These are phyloP conservation scores for Trypanosoma conorhini DNA, from an alignment of 208 protist genomes.

Conservation along the genomic window DNA sequence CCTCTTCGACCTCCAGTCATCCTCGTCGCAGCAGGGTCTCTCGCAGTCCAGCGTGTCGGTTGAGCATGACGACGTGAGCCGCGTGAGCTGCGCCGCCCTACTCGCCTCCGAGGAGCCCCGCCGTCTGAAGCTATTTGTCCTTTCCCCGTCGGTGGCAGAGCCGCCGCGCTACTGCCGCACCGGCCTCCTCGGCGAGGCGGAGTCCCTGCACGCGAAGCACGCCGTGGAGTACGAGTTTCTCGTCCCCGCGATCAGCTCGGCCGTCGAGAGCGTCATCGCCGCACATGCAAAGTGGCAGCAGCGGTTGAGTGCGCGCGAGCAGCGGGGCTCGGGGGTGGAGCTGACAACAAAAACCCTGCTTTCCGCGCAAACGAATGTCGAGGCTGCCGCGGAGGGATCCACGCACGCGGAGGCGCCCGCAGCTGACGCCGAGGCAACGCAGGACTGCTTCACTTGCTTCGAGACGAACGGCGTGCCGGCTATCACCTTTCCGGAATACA, in stretches of 20 bases:
- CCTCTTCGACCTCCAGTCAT: not conserved
- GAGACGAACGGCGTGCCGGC: constrained; percentile 35
- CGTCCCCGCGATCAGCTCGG: constrained; percentile 44
- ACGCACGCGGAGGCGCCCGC: not conserved
- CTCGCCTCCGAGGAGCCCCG: not conserved
- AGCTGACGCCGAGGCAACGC: not conserved
- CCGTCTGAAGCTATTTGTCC: constrained; percentile 29
- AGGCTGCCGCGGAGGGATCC: not conserved
- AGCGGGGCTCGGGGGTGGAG: not conserved
- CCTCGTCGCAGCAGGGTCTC: constrained; percentile 7
- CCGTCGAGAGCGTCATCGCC: constrained; percentile 44
- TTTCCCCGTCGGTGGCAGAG: constrained; percentile 42
- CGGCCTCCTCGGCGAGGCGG: constrained; percentile 56
- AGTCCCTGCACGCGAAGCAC: constrained; percentile 77
- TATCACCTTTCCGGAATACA: constrained; percentile 56
- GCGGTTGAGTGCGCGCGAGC: not conserved
- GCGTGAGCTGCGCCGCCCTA: constrained; percentile 2
- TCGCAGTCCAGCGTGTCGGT: not conserved
- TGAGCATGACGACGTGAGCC: not conserved
- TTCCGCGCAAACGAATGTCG: too few species aligned
- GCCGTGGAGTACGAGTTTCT: constrained; percentile 65
- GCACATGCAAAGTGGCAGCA: constrained; percentile 42
- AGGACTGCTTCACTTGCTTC: constrained; percentile 32
- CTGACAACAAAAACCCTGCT: not conserved
- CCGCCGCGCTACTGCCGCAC: constrained; percentile 35